Conservation (phyloP, 176 grass and related monocot species). For the Lolium perenne region DNA sequence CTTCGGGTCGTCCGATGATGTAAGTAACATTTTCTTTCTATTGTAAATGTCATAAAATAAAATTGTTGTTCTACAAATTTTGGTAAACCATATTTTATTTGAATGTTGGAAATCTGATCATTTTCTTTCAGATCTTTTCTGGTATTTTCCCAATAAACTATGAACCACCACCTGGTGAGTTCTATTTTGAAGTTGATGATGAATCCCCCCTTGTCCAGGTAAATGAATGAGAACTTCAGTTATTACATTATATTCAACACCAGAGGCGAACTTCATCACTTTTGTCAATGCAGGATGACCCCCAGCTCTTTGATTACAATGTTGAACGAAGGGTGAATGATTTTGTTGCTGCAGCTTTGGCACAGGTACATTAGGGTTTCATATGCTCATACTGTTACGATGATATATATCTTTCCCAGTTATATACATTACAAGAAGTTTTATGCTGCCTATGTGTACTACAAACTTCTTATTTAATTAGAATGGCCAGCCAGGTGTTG, state of each 20-base stretch:
- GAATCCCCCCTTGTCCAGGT: constrained; percentile 83
- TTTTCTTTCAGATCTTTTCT: constrained; percentile 80
- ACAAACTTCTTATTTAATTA: constrained; percentile 38
- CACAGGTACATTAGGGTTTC: constrained; percentile 68
- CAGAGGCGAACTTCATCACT: neutral
- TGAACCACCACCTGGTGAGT: constrained; percentile 91
- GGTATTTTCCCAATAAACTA: constrained; percentile 97
- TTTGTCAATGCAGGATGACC: constrained; percentile 73
- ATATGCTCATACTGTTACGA: constrained; percentile 12
- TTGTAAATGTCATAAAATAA: neutral
- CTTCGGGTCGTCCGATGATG: constrained; percentile 81
- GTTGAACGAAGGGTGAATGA: constrained; percentile 88
- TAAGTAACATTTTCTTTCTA: constrained; percentile 48
- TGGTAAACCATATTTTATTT: constrained; percentile 21
- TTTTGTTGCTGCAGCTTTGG: constrained; percentile 94
- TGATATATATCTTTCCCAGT: neutral
- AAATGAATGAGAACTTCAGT: constrained; percentile 34
- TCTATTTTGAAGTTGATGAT: constrained; percentile 95
- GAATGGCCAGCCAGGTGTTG: constrained; percentile 8
- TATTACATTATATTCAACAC: constrained; percentile 14
- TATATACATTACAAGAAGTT: constrained; percentile 22
- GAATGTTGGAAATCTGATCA: constrained; percentile 25
- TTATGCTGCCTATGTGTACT: neutral
- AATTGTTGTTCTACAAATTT: constrained; percentile 36
- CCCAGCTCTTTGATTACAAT: constrained; percentile 94